These are phyloP conservation scores for Oxytropis ochrocephala DNA, from an alignment of 306 rosid genomes.

Conservation along the genomic window DNA sequence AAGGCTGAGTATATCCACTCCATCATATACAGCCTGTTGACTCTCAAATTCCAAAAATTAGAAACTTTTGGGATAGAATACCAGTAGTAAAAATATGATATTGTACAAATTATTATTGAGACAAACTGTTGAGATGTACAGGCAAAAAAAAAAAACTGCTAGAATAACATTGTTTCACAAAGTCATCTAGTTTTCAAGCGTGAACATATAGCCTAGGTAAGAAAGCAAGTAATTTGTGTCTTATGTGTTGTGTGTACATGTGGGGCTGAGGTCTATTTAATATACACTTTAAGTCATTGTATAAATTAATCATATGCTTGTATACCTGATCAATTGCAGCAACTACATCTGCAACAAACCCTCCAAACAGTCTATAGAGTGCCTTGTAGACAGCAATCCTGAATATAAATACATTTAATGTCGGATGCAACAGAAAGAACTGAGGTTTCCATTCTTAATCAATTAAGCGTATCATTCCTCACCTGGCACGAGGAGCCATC, in stretches of 20 bases:
- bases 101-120: background rate
- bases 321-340: constrained; percentile 98
- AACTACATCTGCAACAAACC: constrained; percentile 93
- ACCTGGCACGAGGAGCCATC: constrained; percentile 99
- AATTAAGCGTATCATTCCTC: constrained; percentile 30
- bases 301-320: constrained; percentile 6
- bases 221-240: constrained; percentile 2
- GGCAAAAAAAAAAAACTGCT: background rate
- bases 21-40: constrained; percentile 94
- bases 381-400: constrained; percentile 99
- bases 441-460: constrained; percentile 12
- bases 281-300: background rate
- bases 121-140: background rate
- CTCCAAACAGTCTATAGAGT: constrained; percentile 93
- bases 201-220: background rate
- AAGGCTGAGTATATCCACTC: constrained; percentile 98
- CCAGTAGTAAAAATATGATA: background rate
- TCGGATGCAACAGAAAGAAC: constrained; percentile 14
- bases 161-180: background rate
- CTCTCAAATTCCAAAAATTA: constrained; percentile 10
- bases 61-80: background rate
- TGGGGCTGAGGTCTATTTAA: background rate
- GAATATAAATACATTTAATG: constrained; percentile 26
- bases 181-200: background rate
- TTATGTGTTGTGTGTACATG: background rate